Percentiles rank a stretch among this genome's conserved stretches.
phyloP scores from a whole-genome alignment of 2,329 filamentous ascomycete species.

The Xylaria multiplex region DNA sequence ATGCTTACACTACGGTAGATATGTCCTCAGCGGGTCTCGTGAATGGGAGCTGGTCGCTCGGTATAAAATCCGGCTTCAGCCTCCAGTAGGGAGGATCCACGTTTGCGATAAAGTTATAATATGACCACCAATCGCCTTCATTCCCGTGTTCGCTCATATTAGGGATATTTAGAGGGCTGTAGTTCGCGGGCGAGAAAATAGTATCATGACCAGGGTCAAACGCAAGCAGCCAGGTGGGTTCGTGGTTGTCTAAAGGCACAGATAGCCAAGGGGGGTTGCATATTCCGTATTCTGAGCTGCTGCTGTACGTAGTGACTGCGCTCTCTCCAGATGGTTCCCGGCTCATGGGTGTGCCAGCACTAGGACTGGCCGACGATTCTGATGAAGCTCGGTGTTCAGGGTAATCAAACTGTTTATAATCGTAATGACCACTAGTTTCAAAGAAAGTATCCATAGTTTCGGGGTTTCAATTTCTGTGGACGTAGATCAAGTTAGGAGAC shows the following conservation, averaged over 20 bases:
- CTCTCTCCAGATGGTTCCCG: conserved; percentile 40
- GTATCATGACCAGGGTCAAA: conserved; percentile 10
- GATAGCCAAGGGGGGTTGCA: conserved; percentile 31
- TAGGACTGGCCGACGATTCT: conserved; percentile 31
- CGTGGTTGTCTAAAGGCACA: conserved; percentile 17
- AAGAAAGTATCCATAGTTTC: conserved; percentile 16
- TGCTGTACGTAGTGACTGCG: conserved; percentile 33
- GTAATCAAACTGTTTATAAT: conserved; percentile 9
- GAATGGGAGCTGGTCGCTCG: conserved; percentile 28
- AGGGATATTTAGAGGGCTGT: neutral
- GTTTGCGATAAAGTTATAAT: conserved; percentile 40
- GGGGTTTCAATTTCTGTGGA: neutral
- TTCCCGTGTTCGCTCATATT: conserved; percentile 9
- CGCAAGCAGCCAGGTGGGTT: conserved; percentile 6
- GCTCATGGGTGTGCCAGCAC: conserved; percentile 37
- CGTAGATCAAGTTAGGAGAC: conserved; percentile 5
- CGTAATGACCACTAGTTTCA: neutral
- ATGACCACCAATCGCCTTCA: conserved; percentile 27
- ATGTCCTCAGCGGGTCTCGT: conserved; percentile 22
- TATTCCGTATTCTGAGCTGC: conserved; percentile 35
- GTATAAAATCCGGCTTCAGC: conserved; percentile 32
- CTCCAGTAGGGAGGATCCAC: conserved; percentile 42
- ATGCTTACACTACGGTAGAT: conserved; percentile 26
- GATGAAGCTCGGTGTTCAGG: conserved; percentile 1
- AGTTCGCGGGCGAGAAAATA: neutral